A percentile compares a stretch with the other conserved stretches of the same genome.
These are phyloP conservation scores for Fusarium irregulare DNA, from an alignment of 2,329 filamentous ascomycete genomes.

Conservation along the genomic window DNA sequence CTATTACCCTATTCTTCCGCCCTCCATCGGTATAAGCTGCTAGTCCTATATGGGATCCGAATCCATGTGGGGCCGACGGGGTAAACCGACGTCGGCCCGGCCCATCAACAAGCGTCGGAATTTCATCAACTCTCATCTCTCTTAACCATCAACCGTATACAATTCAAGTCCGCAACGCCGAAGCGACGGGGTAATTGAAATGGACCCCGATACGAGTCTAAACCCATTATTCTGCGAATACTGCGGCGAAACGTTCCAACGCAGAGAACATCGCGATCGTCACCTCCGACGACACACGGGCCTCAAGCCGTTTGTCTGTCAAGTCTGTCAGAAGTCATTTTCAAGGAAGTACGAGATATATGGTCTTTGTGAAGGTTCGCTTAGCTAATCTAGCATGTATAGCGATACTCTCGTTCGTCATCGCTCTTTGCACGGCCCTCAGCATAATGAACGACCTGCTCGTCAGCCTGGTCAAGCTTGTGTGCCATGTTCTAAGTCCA, in stretches of 20 bases:
- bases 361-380: too few relatives aligned
- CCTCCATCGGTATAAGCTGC: accelerated
- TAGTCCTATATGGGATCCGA: neutral
- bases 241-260: neutral
- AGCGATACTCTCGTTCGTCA: neutral
- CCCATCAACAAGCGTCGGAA: accelerated
- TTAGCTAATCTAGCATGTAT: too few relatives aligned
- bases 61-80: neutral
- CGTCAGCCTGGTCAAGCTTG: neutral
- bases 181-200: neutral
- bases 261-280: slow-evolving; percentile 4
- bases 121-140: neutral
- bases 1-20: neutral
- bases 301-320: neutral
- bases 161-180: neutral
- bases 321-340: neutral
- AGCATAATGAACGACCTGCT: neutral
- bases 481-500: neutral
- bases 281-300: slow-evolving; percentile 1
- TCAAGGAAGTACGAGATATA: too few relatives aligned
- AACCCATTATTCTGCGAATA: neutral
- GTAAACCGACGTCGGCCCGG: neutral
- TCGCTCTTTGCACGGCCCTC: neutral
- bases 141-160: accelerated
- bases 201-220: neutral